Evolutionary conservation across 2,329 filamentous ascomycete genomes (phyloP), one percentile per base, ranked within the genome.

Genomic region (Didymella glomerata): DNA sequence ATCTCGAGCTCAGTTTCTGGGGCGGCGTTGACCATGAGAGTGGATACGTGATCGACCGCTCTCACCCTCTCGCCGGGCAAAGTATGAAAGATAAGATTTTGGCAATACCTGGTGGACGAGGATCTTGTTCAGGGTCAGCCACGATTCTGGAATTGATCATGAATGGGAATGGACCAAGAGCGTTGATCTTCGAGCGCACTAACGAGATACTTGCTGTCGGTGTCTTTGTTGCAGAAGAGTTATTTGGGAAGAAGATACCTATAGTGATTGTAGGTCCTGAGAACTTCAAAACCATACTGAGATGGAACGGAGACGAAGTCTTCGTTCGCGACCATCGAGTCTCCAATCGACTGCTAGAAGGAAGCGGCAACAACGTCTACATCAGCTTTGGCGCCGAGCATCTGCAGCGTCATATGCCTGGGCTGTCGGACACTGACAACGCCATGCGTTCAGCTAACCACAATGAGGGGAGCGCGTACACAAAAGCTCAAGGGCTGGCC

Each of bases 121-220:
- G 81, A 2, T 83, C 82, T 7, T 83, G 80, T 41, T 76, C 78
- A 0, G 82, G 80, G 0, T 83, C 81, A 14, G 74, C 74, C 1
- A 77, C 79, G 1, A 73, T 83, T n/a, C 62, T 83, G 6, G 80
- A 83, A 61, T 63, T 83, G 0, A 47, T 84, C 0, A 68, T 83
- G 2, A 78, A 78, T 18, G 69, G 69, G 1, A 74, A 68, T 9
- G 77, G 70, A 0, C 82, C 81, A 0, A 64, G 58, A 3, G 81
- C 75, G 0, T 54, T 84, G 16, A 63, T 84, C 0, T 83, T 84
- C 36, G 67, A 77, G 30, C 63, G 76, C 2, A 62, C 63, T 0
- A 81, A 83, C 40, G 68, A 78, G n/a, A 83, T 83, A 22, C 55
- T 83, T 2, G 80, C 80, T 0, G 60, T 82, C 1, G 81, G 82